Base-by-base conservation (phyloP, 2,329 filamentous ascomycete genomes). In the Emericellopsis atlantica region DNA sequence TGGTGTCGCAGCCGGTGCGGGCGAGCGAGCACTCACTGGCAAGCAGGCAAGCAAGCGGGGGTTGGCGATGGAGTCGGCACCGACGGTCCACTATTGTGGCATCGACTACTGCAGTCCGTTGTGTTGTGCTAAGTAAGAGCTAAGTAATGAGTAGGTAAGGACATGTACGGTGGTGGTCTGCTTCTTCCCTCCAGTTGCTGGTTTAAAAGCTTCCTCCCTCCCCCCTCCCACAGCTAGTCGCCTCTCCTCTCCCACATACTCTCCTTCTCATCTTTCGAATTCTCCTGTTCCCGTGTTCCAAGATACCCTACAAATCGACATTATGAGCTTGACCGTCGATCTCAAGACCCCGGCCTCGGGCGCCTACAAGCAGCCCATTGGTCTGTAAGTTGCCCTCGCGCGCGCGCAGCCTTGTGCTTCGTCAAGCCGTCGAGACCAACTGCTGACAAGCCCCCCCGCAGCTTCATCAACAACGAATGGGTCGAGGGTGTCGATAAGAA, bases 391-490 rank as follows among this genome's bases (percentile, higher is more conserved):
- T 22, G 40, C 3, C 14, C 24, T 29, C 16, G 31, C 36, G 9
- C 18, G 9, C 18, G 3, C 31, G 15, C 26, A 29, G 22, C 10
- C 32, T 40, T 15, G 22, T 37, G 34, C 23, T 39, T 23, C 15
- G 16, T 23, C 37, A 36, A 16, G 24, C 34, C n/a, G 9, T 35
- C 33, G 24, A 37, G 16, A 7, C 26, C 26, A 9, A 3, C 8
- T 18, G 21, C n/a, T 40, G 21, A 35, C 26, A 40, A 18, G 18
- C 21, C 32, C 33, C 16, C 24, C 26, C 16, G 9, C 54, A 86
- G 82, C 46, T 92, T 86, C 74, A 92, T 94, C 75, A 89, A 92
- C 76, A 89, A 90, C 64, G 83, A 95, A 65, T 95, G 81, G 67
- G 77, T 93, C 49, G 61, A 64, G 54, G 73, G 79, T 59, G 79